Percentiles rank a stretch among this genome's conserved stretches.
Conservation (phyloP, 2,329 filamentous ascomycete genomes). For the Fusarium mangiferae region DNA sequence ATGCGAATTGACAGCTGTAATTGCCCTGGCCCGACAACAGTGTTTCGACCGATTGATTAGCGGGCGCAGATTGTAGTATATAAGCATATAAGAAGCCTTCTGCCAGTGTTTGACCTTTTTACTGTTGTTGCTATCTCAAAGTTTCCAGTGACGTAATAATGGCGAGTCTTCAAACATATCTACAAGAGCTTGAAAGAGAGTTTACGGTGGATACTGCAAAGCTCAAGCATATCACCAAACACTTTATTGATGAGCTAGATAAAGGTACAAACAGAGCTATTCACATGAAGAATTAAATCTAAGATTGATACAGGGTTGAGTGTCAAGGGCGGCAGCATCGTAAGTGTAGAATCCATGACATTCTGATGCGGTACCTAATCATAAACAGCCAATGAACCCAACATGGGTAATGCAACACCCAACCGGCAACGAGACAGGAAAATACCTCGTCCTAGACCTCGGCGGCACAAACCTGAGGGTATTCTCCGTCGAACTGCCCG, state of each 20-base stretch:
- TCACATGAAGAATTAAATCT: too few species aligned
- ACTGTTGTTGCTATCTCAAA: fast-evolving
- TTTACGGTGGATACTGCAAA: slow-evolving; percentile 5
- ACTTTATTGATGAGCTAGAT: not conserved
- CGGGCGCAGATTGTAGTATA: not conserved
- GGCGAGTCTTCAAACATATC: not conserved
- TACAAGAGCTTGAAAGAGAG: not conserved
- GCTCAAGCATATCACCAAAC: slow-evolving; percentile 6
- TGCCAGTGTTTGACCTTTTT: fast-evolving
- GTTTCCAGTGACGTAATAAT: not conserved
- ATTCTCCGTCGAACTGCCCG: not conserved
- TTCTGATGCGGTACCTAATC: too few species aligned
- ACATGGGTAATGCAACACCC: slow-evolving; percentile 17
- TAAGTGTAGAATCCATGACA: too few species aligned
- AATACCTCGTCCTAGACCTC: not conserved
- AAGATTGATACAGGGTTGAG: not conserved
- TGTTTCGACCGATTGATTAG: not conserved
- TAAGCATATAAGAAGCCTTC: not conserved
- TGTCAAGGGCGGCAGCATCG: not conserved
- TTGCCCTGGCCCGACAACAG: not conserved
- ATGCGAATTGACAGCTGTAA: not conserved
- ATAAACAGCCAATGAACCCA: slow-evolving; percentile 21
- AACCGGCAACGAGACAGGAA: not conserved
- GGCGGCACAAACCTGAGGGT: slow-evolving; percentile 12
- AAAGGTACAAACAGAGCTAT: too few species aligned